phyloP scores from a whole-genome alignment of 805 yeast species.

The Babjeviella inositovora region DNA sequence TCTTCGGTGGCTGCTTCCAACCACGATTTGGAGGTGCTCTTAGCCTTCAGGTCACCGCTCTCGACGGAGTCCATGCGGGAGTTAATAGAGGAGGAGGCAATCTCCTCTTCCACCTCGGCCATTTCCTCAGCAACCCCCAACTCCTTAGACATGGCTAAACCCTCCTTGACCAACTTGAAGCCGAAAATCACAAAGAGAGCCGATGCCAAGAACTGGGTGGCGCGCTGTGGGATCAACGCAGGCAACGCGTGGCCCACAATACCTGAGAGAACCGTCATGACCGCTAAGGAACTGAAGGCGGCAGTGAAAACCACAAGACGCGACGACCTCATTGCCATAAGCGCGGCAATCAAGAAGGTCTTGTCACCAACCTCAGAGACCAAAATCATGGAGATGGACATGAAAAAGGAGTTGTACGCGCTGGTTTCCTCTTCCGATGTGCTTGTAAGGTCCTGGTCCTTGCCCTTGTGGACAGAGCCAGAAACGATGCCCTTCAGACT shows the following conservation, averaged over 20 bases:
- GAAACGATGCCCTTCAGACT: no score
- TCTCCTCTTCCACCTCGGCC: slow-evolving; percentile 94
- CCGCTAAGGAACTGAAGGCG: slow-evolving; percentile 67
- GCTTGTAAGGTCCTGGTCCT: no score
- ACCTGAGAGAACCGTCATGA: slow-evolving; percentile 90
- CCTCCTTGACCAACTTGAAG: slow-evolving; percentile 60
- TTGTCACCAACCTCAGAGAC: slow-evolving; percentile 97
- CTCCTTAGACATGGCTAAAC: slow-evolving; percentile 62
- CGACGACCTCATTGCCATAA: slow-evolving; percentile 94
- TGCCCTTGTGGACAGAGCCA: no score
- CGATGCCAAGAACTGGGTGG: slow-evolving; percentile 75
- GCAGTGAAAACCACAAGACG: slow-evolving; percentile 76
- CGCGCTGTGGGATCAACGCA: slow-evolving; percentile 57
- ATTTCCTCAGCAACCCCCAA: slow-evolving; percentile 88
- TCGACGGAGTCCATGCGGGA: slow-evolving; percentile 25
- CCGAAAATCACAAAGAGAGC: slow-evolving; percentile 75
- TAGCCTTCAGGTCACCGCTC: no score
- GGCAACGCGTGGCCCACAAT: slow-evolving; percentile 87
- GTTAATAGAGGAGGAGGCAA: slow-evolving; percentile 46
- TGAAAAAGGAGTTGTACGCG: slow-evolving; percentile 55
- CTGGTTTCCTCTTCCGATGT: no score
- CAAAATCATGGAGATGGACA: slow-evolving; percentile 81
- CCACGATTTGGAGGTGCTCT: no score
- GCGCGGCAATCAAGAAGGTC: slow-evolving; percentile 90
- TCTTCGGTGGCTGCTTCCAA: slow-evolving; percentile 12